Conservation (phyloP, 768 basidiomycete genomes). For the Termitomyces sp. region DNA sequence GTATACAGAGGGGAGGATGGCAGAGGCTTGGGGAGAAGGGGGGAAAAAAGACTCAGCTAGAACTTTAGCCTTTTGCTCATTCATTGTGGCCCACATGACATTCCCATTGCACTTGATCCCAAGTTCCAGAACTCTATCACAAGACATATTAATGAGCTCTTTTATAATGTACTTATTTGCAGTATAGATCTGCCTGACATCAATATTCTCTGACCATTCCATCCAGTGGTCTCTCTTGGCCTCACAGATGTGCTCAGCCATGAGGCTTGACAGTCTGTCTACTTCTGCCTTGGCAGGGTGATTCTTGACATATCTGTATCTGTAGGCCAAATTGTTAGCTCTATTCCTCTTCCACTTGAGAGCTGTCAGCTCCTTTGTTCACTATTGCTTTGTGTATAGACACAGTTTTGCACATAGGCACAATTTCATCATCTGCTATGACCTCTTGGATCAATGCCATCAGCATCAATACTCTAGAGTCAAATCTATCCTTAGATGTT, state of each 20-base stretch:
- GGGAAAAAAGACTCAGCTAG: too few relatives aligned
- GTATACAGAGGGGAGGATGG: background rate
- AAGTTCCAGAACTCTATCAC: background rate
- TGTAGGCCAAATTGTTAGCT: background rate
- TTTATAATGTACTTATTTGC: background rate
- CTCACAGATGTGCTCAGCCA: background rate
- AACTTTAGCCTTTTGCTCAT: background rate
- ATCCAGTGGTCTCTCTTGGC: background rate
- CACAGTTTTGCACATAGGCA: background rate
- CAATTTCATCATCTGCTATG: too few relatives aligned
- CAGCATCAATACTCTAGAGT: too few relatives aligned
- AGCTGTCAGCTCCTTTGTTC: background rate
- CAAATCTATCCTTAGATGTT: too few relatives aligned
- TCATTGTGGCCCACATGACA: too few relatives aligned
- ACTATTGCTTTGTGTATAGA: background rate
- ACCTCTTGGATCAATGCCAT: too few relatives aligned
- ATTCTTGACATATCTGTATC: background rate
- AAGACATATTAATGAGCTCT: background rate
- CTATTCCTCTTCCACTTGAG: too few relatives aligned
- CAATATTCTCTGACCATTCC: too few relatives aligned
- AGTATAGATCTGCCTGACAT: background rate
- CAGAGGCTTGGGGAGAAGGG: background rate
- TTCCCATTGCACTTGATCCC: too few relatives aligned
- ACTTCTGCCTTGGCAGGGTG: background rate
- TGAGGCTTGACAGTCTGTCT: background rate